phyloP scores from a whole-genome alignment of 441 rosid species.

The Raphanus hybrid region DNA sequence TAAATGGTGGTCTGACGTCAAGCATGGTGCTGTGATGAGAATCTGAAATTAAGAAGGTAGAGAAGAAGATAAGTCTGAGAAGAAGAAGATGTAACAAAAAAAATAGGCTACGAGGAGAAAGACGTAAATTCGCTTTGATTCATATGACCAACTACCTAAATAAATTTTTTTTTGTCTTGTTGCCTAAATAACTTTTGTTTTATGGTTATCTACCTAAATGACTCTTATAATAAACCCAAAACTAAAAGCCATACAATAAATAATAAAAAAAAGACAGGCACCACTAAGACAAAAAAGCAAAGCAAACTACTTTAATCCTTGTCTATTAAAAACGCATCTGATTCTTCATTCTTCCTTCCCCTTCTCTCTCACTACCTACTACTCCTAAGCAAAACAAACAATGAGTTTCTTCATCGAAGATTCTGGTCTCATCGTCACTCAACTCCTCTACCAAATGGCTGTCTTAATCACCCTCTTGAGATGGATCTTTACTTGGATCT shows the following conservation, averaged over 20 bases:
- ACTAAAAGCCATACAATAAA: background rate
- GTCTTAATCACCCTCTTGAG: slow-evolving; percentile 63
- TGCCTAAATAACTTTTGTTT: too few relatives aligned
- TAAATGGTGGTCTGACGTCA: background rate
- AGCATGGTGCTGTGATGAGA: background rate
- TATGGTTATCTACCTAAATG: too few relatives aligned
- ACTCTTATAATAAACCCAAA: background rate
- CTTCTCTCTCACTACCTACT: background rate
- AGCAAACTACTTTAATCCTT: slow-evolving; percentile 29
- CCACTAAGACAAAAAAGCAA: slow-evolving; percentile 7
- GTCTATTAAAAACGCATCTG: slow-evolving; percentile 30
- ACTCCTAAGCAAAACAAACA: background rate
- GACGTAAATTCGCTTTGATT: too few relatives aligned
- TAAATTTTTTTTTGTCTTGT: too few relatives aligned
- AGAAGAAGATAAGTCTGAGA: background rate
- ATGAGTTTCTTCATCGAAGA: slow-evolving; percentile 70
- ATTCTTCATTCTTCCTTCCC: slow-evolving; percentile 29
- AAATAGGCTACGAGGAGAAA: too few relatives aligned
- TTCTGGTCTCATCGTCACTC: slow-evolving; percentile 51
- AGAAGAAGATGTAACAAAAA: too few relatives aligned
- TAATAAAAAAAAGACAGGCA: slow-evolving; percentile 5
- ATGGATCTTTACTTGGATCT: slow-evolving; percentile 63
- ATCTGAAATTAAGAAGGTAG: background rate
- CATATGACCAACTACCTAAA: too few relatives aligned
- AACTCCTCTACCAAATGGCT: slow-evolving; percentile 70